A percentile compares a stretch with the other conserved stretches of the same genome.
Evolutionary conservation across 352 stramenopile genomes (phyloP).

Genomic region (Phytophthora hybrid): DNA sequence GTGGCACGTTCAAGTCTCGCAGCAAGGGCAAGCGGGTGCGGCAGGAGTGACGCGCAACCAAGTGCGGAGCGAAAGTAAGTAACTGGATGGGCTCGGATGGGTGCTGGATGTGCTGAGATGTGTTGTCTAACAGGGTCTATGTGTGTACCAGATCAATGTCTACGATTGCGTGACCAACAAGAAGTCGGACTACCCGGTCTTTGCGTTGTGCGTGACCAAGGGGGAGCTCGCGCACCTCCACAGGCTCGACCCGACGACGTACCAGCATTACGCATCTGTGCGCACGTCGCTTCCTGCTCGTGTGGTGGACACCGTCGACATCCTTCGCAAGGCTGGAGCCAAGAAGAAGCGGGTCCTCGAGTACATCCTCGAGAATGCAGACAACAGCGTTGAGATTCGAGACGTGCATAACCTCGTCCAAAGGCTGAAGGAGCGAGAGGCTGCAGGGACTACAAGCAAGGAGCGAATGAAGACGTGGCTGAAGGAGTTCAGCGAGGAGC

Average conservation of each 20-base stretch:
- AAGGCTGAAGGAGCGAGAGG: background rate
- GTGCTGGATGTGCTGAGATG: background rate
- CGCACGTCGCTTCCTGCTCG: background rate
- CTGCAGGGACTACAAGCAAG: background rate
- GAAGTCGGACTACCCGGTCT: background rate
- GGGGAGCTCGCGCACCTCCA: background rate
- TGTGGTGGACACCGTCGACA: background rate
- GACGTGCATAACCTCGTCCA: background rate
- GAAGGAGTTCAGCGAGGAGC: background rate
- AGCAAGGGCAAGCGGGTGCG: background rate
- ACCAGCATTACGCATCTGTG: background rate
- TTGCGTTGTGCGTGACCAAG: background rate
- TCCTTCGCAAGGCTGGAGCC: background rate
- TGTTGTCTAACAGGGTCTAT: background rate
- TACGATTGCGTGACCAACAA: background rate
- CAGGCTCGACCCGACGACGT: background rate
- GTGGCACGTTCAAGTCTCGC: background rate
- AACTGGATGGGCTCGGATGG: background rate
- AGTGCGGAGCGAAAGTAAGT: background rate
- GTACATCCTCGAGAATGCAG: background rate
- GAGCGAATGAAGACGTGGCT: background rate
- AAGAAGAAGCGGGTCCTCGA: background rate
- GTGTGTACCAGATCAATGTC: background rate
- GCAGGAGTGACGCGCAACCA: background rate
- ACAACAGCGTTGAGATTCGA: background rate